These are phyloP conservation scores for Myochromella boudieri DNA, from an alignment of 768 basidiomycete species.

Conservation along the genomic window DNA sequence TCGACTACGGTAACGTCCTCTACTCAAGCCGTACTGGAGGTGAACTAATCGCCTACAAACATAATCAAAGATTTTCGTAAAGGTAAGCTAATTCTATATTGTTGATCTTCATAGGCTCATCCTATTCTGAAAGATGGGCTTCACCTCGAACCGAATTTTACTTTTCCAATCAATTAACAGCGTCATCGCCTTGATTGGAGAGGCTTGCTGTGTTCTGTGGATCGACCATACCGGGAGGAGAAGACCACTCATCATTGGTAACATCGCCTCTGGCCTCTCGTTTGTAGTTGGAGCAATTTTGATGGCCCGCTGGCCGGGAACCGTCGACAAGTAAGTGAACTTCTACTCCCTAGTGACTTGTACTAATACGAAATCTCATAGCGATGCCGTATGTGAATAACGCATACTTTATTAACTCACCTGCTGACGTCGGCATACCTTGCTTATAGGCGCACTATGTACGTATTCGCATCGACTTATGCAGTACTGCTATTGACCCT, in stretches of 20 bases:
- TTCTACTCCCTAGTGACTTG: not conserved
- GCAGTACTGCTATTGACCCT: not conserved
- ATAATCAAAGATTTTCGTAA: constrained; percentile 32
- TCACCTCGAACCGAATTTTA: constrained; percentile 41
- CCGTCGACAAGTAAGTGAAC: constrained; percentile 37
- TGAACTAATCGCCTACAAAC: not conserved
- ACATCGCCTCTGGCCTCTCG: constrained; percentile 37
- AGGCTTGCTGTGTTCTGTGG: constrained; percentile 46
- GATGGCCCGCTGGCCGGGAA: constrained; percentile 43
- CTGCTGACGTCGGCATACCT: not conserved
- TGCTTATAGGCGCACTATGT: constrained; percentile 36
- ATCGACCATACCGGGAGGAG: constrained; percentile 41
- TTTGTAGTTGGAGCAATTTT: constrained; percentile 44
- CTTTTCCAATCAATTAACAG: constrained; percentile 56
- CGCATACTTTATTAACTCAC: not conserved
- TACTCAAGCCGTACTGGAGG: constrained; percentile 4
- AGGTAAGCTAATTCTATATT: constrained; percentile 21
- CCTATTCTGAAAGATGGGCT: constrained; percentile 41
- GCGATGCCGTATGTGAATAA: constrained; percentile 32
- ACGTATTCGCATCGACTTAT: constrained; percentile 11
- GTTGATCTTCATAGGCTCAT: not conserved
- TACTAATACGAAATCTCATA: constrained; percentile 8
- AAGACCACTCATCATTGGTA: constrained; percentile 40
- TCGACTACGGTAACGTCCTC: constrained; percentile 34
- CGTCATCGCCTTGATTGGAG: constrained; percentile 52